These are phyloP conservation scores for Raphidocelis subcapitata DNA, from an alignment of 139 green algal species.

Conservation along the genomic window DNA sequence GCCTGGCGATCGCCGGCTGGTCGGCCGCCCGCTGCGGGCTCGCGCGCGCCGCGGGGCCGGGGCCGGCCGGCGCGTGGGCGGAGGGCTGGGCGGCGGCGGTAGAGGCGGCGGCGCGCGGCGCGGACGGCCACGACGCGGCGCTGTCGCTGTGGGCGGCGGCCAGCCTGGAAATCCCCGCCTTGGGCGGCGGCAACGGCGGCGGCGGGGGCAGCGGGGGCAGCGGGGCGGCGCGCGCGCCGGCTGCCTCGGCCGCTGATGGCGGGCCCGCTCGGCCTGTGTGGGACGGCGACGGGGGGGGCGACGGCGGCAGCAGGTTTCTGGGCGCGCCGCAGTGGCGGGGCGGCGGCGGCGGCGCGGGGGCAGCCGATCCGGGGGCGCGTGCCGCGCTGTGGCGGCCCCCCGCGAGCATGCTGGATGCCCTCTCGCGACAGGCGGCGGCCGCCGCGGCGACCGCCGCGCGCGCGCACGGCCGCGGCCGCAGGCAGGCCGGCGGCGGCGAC, in stretches of 20 bases:
- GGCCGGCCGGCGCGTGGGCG: constrained; percentile 2
- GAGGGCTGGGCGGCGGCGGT: constrained; percentile 15
- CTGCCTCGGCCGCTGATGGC: too few species aligned
- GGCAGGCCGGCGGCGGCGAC: neutral
- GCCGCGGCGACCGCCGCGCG: neutral
- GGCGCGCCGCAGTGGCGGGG: too few species aligned
- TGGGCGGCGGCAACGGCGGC: too few species aligned
- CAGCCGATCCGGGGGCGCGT: too few species aligned
- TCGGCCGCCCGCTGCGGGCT: constrained; percentile 4
- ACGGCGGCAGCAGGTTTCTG: too few species aligned
- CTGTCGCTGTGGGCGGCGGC: constrained; percentile 13
- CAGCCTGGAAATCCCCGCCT: neutral
- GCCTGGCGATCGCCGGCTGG: constrained; percentile 10
- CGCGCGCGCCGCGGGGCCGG: too few species aligned
- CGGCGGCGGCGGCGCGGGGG: too few species aligned
- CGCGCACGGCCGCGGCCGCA: neutral
- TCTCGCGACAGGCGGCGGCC: neutral
- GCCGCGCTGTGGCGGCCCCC: neutral
- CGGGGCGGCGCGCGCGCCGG: too few species aligned
- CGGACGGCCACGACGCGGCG: constrained; percentile 9
- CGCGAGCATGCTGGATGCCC: neutral
- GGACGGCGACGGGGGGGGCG: too few species aligned
- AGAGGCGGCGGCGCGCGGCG: neutral
- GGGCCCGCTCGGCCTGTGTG: too few species aligned
- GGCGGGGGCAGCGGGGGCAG: too few species aligned